Conservation (phyloP, 371 early-diverging fungal species). For the Lichtheimia corymbifera region DNA sequence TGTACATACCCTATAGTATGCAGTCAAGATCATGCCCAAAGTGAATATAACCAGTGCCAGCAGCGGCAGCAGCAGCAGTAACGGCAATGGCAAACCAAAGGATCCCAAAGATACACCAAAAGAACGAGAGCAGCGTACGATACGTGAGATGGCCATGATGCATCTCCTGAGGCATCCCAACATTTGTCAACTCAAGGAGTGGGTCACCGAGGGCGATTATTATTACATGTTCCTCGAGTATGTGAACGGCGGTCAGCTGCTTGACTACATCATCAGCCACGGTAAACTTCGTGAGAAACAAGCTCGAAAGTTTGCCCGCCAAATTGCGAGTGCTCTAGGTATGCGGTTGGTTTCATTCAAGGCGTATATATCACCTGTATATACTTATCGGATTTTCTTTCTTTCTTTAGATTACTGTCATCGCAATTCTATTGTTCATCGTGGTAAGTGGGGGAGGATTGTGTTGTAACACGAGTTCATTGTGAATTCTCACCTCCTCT, state of each 20-base stretch:
- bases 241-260: slow-evolving; percentile 73
- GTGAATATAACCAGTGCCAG: slow-evolving; percentile 24
- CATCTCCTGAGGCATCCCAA: slow-evolving; percentile 81
- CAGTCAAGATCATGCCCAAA: slow-evolving; percentile 55
- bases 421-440: slow-evolving; percentile 72
- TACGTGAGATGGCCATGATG: slow-evolving; percentile 81
- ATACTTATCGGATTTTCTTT: neutral
- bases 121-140: slow-evolving; percentile 70
- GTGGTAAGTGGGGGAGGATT: slow-evolving; percentile 33
- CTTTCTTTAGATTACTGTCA: slow-evolving; percentile 58
- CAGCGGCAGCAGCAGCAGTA: slow-evolving; percentile 1
- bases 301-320: slow-evolving; percentile 74
- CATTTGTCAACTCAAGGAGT: slow-evolving; percentile 73
- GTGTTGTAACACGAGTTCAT: slow-evolving; percentile 14
- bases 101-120: slow-evolving; percentile 54
- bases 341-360: slow-evolving; percentile 2
- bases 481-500: slow-evolving; percentile 50
- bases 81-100: slow-evolving; percentile 13
- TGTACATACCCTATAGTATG: too few species aligned
- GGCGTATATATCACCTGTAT: neutral
- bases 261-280: slow-evolving; percentile 76
- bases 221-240: slow-evolving; percentile 92
- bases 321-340: slow-evolving; percentile 81
- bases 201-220: slow-evolving; percentile 66
- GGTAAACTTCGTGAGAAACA: slow-evolving; percentile 71